Base-by-base conservation (phyloP, 2,329 filamentous ascomycete species). In the Neonectria magnoliae region DNA sequence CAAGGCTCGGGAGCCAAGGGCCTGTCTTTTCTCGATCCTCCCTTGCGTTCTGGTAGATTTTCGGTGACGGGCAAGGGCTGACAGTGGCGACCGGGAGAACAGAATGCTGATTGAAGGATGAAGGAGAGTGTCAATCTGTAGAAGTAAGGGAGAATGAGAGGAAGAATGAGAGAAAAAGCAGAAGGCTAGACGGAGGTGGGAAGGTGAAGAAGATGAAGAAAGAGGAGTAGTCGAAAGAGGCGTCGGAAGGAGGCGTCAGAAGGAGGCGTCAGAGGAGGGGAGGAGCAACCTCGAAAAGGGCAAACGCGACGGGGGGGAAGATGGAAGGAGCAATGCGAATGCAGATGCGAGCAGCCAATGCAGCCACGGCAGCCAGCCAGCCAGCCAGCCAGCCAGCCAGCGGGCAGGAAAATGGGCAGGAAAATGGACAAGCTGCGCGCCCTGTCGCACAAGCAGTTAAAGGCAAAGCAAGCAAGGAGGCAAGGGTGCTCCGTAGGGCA, bases 1-100 rank as follows among this genome's bases (percentile, higher is more conserved):
- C 68, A 70, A 71, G 71, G 69, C 67, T 69, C 68, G 68, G 68
- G 69, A 71, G 68, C 68, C 66, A 69, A 36, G 55, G 57, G 36
- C n/a, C 48, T 53, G 57, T 11, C 38, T 22, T 47, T 55, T 55
- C 36, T 55, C 14, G 44, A 45, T 18, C 47, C 9, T 64, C 25
- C 29, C n/a, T 33, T 11, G 48, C 13, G 27, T 13, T 33, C 62
- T 60, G 29, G 45, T 68, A 56, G 56, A 53, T 53, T 61, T 54
- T n/a, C 57, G 53, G 54, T 54, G 22, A 59, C 61, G 33, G 61
- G 38, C 41, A 29, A 48, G 22, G 27, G 18, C 51, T 56, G 20
- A 25, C 16, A 29, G 29, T 18, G 55, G 42, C 36, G 50, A 44
- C 51, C 44, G 29, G 47, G 57, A 48, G 25, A 54, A 27, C 16